Base-by-base conservation (phyloP, 1,139 yeast species). In the Arxiozyma bovina region DNA sequence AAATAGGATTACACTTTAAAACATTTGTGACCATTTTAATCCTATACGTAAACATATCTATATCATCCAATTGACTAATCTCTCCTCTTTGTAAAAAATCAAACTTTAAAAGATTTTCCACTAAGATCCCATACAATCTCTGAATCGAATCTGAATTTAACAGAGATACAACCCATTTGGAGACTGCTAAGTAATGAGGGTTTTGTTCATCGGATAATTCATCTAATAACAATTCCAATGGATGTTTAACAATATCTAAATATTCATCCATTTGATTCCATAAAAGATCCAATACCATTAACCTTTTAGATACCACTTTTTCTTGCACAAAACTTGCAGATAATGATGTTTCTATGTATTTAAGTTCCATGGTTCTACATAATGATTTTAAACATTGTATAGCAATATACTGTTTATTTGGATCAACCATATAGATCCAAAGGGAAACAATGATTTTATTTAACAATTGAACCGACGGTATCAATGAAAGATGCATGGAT, bases 201-300 rank as follows among this genome's bases (percentile, higher is more conserved):
- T 73, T 72, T 50, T 77, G 68, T 1, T 72, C 66, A 43, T 73
- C 76, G 41, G 70, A 65, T 22, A 87, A 65, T 51, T 81, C 86
- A 64, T 89, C 96, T 21, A 88, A 65, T 15, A 88, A 71, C 5
- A 88, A 64, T 57, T 83, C 82, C n/a, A 89, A 69, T 0, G 96
- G 93, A 55, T 85, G 74, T 15, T 77, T 73, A 23, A 89, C 69
- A 9, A 90, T 71, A 0, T 70, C 61, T 17, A 71, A 67, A 47
- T 65, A 64, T 12, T 76, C 77, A 56, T 70, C 74, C 0, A 86
- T 75, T 60, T 83, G 87, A 4, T 73, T 73, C 91, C 93, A 85
- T 20, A 85, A 64, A 3, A 78, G 73, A 51, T 77, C 76, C 55
- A 85, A 75, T 0, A 83, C 82, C 23, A 70, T 67, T 1, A 82